Base-by-base conservation (phyloP, 305 asterid species). In the Fraxinus albicans region DNA sequence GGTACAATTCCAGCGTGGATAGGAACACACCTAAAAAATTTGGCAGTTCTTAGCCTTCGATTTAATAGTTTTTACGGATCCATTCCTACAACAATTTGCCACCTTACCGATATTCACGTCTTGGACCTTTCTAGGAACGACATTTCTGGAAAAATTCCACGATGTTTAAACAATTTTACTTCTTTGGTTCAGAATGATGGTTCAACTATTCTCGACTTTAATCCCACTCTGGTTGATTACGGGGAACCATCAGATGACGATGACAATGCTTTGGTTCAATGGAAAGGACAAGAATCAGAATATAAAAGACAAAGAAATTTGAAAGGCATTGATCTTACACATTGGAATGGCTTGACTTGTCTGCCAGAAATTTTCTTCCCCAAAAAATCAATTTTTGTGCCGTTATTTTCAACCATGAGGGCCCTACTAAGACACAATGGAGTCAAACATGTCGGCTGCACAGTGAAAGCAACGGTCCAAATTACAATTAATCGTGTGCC, bases 261-360 rank as follows among this genome's bases (percentile, higher is more conserved):
- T 35, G 65, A 67, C 2, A 13, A 55, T 2, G 10, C 25, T 33
- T 8, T 81, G 36, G 67, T 85, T 55, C 80, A 58, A 73, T 86
- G 86, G 88, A 80, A 86, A 83, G 76, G 81, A 35, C 47, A 15
- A 9, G 78, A 77, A 0, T 36, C n/a, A 1, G n/a, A 44, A 13
- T 44, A 44, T 13, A 13, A 3, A 44, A 44, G 5, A 44, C 55
- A 12, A 12, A 13, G 0, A 12, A 2, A 12, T 44, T 44, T 44
- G 6, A 44, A 44, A 44, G 55, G 6, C 55, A 3, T 44, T 12
- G 53, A 44, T 44, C 53, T 44, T n/a, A n/a, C n/a, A n/a, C n/a
- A n/a, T n/a, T n/a, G n/a, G n/a, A n/a, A n/a, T n/a, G n/a, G n/a
- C n/a, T n/a, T n/a, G n/a, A n/a, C n/a, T n/a, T n/a, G n/a, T n/a